phyloP scores from a whole-genome alignment of 2,329 filamentous ascomycete genomes.

The Saccharata proteae region DNA sequence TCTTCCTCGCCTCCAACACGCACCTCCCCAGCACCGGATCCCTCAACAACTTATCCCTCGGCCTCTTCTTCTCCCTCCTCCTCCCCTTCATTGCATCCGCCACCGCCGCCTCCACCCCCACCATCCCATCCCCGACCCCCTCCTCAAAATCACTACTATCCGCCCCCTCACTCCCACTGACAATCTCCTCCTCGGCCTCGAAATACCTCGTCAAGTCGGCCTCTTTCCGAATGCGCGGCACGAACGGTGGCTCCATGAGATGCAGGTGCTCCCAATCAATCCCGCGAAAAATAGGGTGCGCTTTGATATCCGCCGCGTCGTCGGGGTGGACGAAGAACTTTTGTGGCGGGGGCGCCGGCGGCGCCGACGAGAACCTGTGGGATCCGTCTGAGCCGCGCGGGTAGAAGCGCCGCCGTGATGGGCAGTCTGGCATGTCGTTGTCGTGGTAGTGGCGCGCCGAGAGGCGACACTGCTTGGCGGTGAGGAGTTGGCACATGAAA shows the following conservation, averaged over 20 bases:
- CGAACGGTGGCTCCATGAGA: slow-evolving; percentile 59
- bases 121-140: neutral
- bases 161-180: slow-evolving; percentile 14
- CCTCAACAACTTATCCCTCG: slow-evolving; percentile 73
- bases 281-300: slow-evolving; percentile 72
- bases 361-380: no score
- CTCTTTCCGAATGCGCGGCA: slow-evolving; percentile 52
- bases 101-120: neutral
- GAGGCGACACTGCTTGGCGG: slow-evolving; percentile 62
- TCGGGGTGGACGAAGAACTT: slow-evolving; percentile 64
- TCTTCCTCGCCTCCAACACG: slow-evolving; percentile 71
- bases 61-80: slow-evolving; percentile 59
- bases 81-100: slow-evolving; percentile 29
- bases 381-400: no score
- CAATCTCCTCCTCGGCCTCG: slow-evolving; percentile 63
- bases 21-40: slow-evolving; percentile 54
- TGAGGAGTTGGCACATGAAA: slow-evolving; percentile 60
- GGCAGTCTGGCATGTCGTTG: slow-evolving; percentile 41
- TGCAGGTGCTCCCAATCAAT: slow-evolving; percentile 70
- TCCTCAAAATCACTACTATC: neutral
- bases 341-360: slow-evolving; percentile 26
- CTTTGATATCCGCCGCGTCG: slow-evolving; percentile 81
- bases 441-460: slow-evolving; percentile 63
- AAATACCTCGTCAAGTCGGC: slow-evolving; percentile 67
- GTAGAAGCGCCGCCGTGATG: no score